These are phyloP conservation scores for Bromus sterilis DNA, from an alignment of 176 grass and related monocot species.

Conservation along the genomic window DNA sequence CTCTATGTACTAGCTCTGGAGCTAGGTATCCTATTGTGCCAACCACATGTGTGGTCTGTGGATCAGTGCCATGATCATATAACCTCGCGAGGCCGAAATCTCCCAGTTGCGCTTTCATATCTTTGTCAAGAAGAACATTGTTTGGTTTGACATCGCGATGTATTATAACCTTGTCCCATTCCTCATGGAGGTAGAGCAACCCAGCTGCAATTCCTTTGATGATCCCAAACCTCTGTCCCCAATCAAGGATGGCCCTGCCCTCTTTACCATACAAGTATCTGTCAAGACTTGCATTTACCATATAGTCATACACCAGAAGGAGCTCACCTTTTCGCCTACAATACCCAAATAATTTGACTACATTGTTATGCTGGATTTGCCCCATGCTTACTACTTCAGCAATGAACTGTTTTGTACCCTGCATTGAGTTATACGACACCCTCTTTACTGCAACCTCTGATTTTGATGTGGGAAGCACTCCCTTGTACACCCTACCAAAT, in stretches of 20 bases:
- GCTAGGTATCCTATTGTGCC: slow-evolving; percentile 50
- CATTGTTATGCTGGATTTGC: slow-evolving; percentile 4
- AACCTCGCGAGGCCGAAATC: slow-evolving; percentile 42
- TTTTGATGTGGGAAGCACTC: background rate
- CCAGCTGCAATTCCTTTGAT: slow-evolving; percentile 14
- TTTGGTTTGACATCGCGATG: slow-evolving; percentile 38
- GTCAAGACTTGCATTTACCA: slow-evolving; percentile 17
- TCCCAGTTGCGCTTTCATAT: slow-evolving; percentile 16
- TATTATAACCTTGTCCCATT: slow-evolving; percentile 29
- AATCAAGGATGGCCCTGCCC: background rate
- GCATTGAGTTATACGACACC: slow-evolving; percentile 16
- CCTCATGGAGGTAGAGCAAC: slow-evolving; percentile 31
- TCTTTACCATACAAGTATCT: background rate
- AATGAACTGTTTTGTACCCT: slow-evolving; percentile 26
- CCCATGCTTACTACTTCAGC: slow-evolving; percentile 20
- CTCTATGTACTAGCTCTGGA: slow-evolving; percentile 9
- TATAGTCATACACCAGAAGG: slow-evolving; percentile 1
- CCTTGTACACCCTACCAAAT: slow-evolving; percentile 22
- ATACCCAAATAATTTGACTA: slow-evolving; percentile 15
- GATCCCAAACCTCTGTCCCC: slow-evolving; percentile 10
- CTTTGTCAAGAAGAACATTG: slow-evolving; percentile 22
- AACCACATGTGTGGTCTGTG: slow-evolving; percentile 22
- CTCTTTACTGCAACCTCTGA: slow-evolving; percentile 20
- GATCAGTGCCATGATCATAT: slow-evolving; percentile 29
- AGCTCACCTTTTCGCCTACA: slow-evolving; percentile 21